Evolutionary conservation across 371 early-diverging fungal genomes (phyloP), one percentile per base, ranked within the genome.

Genomic region (Actinomortierella wolfii): DNA sequence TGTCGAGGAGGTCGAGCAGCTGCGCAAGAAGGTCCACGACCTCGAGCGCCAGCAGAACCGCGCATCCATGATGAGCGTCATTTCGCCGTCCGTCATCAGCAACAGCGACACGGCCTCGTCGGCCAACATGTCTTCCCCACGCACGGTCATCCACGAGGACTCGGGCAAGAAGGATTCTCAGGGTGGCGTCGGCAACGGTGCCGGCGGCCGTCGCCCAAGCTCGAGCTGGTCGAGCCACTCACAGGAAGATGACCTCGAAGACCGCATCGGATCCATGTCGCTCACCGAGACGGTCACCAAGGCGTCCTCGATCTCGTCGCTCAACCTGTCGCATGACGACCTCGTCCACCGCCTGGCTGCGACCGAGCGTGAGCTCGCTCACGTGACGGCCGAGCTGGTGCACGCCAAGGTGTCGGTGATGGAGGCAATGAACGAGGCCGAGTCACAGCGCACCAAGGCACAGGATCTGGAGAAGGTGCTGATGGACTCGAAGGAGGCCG

Each of bases 41-140:
- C 54, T 73, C 46, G 74, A 77, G 43, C 57, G 64, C 21, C 68
- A 74, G 48, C 67, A 76, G 48, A 74, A 75, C 42, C 56, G 77
- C 23, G 61, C 61, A 5, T 71, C 77, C 7, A 51, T 71, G 47
- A 52, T 76, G 57, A 67, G 67, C 45, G 48, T 63, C 5, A 25
- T 68, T 21, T 60, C 69, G 4, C 58, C 75, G 7, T 68, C 68
- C 2, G 47, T 68, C 43, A 65, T 61, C 47, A 76, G 66, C 51
- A 62, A 73, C 28, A 68, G 63, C 40, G 77, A 68, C 18, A 47
- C 51, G 3, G 61, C 67, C 1, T 57, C 64, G 1, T 49, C 75
- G 13, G 55, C 64, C 40, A 41, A 34, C 40, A 60, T 57, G 56
- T 68, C 71, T 23, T 71, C 73, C 1, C 73, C 73, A 2, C 59